A percentile compares a stretch with the other conserved stretches of the same genome.
Evolutionary conservation across 805 yeast species (phyloP).

Genomic region (Saturnispora besseyi): DNA sequence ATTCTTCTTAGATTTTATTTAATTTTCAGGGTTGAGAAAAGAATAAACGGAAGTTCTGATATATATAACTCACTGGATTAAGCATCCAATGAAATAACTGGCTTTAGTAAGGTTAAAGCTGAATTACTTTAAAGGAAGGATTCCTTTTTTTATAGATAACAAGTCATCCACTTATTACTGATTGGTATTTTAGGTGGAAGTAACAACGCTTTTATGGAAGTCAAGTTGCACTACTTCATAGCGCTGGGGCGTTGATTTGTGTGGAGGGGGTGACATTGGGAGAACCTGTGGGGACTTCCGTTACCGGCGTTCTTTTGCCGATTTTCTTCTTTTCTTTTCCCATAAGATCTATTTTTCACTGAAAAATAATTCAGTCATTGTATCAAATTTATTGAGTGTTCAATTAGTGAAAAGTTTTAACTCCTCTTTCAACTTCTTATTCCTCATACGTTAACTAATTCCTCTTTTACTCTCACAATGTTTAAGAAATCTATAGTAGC

Average conservation of each 20-base stretch:
- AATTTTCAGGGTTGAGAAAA: no score
- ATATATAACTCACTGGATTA: background rate
- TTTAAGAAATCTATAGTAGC: slow-evolving; percentile 23
- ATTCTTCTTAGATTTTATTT: no score
- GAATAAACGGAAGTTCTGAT: no score
- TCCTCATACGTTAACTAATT: background rate
- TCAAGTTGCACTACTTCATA: background rate
- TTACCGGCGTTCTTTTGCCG: background rate
- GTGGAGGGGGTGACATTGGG: background rate
- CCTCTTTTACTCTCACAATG: slow-evolving; percentile 13
- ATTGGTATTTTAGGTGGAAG: no score
- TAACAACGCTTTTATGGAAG: no score
- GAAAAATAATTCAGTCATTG: background rate
- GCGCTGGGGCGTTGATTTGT: no score
- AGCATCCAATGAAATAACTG: background rate
- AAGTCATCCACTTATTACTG: background rate
- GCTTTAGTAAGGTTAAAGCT: background rate
- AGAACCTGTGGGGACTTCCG: background rate
- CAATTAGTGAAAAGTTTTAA: background rate
- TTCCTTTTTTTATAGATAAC: background rate
- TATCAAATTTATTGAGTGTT: background rate
- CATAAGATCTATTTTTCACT: background rate
- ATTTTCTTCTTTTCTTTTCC: background rate
- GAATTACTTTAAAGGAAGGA: background rate
- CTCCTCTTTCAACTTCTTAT: background rate